These are phyloP conservation scores for Decorospora gaudefroyi DNA, from an alignment of 2,329 filamentous ascomycete genomes.

Conservation along the genomic window DNA sequence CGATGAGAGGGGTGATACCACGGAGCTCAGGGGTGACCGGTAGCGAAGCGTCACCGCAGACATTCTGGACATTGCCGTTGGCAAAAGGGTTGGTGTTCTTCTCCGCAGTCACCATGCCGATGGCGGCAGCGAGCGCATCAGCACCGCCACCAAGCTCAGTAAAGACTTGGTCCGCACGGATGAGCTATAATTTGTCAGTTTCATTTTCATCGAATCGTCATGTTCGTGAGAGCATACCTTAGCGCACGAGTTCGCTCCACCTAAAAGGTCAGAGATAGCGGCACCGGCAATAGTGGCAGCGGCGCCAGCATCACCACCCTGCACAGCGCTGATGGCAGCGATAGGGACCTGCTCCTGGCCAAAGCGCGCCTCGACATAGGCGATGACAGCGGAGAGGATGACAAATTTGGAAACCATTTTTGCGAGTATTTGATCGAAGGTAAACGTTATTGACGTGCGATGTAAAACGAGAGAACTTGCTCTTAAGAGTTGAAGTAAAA, in stretches of 20 bases:
- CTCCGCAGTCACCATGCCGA: conserved; percentile 67
- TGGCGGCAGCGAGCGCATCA: conserved; percentile 65
- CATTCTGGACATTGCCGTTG: conserved; percentile 60
- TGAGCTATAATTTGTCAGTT: conserved; percentile 53
- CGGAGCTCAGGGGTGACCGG: conserved; percentile 65
- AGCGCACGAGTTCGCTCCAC: conserved; percentile 66
- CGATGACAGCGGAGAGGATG: conserved; percentile 38
- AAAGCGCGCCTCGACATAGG: conserved; percentile 56
- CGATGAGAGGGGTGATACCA: conserved; percentile 69
- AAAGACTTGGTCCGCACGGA: conserved; percentile 67
- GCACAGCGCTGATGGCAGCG: conserved; percentile 58
- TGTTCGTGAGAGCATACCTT: conserved; percentile 55
- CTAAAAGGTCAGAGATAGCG: conserved; percentile 66
- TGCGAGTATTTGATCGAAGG: conserved; percentile 20
- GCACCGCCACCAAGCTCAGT: conserved; percentile 62
- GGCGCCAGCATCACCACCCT: conserved; percentile 61
- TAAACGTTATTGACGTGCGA: conserved; percentile 9
- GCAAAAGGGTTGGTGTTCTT: conserved; percentile 74
- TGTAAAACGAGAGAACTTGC: conserved; percentile 42
- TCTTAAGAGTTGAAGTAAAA: conserved; percentile 29
- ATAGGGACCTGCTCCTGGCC: conserved; percentile 66
- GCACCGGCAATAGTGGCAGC: conserved; percentile 67
- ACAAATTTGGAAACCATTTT: conserved; percentile 44
- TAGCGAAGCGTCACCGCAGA: conserved; percentile 67
- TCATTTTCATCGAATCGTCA: neutral